Evolutionary conservation across 148 eudicot species (phyloP).

Genomic region (Persicaria maculosa): DNA sequence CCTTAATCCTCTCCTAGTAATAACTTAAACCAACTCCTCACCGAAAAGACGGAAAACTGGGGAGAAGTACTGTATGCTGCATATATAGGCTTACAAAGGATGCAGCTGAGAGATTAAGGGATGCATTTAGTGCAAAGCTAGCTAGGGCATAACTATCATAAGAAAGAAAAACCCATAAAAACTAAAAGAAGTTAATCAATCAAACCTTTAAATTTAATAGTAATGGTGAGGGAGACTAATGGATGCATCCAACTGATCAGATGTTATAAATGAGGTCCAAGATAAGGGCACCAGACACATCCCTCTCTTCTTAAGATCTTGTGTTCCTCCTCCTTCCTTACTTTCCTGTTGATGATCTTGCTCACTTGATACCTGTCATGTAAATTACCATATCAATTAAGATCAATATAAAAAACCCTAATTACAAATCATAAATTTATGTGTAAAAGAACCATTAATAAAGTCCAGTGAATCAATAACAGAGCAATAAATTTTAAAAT

Average conservation of each 20-base stretch:
- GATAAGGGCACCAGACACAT: conserved; percentile 27
- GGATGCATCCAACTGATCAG: conserved; percentile 17
- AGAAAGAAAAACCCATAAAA: background rate
- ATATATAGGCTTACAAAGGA: background rate
- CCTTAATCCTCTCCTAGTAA: conserved; percentile 10
- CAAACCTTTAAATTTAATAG: background rate
- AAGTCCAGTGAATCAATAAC: background rate
- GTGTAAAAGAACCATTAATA: background rate
- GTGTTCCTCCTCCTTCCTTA: background rate
- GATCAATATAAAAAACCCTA: background rate
- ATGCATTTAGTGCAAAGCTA: background rate
- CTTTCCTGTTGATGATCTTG: conserved; percentile 9
- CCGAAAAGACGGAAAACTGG: conserved; percentile 1
- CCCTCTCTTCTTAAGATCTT: conserved; percentile 27
- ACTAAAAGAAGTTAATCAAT: background rate
- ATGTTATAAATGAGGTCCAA: conserved; percentile 21
- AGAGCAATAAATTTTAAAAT: background rate
- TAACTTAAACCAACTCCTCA: conserved; percentile 5
- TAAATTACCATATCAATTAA: background rate
- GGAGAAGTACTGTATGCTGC: background rate
- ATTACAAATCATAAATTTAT: background rate
- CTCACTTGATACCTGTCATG: conserved; percentile 7
- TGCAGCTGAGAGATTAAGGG: background rate
- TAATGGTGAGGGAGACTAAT: conserved; percentile 6
- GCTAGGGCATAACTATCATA: conserved; percentile 10